Evolutionary conservation across 345 rosid genomes (phyloP).

Genomic region (Nasturtium officinale): DNA sequence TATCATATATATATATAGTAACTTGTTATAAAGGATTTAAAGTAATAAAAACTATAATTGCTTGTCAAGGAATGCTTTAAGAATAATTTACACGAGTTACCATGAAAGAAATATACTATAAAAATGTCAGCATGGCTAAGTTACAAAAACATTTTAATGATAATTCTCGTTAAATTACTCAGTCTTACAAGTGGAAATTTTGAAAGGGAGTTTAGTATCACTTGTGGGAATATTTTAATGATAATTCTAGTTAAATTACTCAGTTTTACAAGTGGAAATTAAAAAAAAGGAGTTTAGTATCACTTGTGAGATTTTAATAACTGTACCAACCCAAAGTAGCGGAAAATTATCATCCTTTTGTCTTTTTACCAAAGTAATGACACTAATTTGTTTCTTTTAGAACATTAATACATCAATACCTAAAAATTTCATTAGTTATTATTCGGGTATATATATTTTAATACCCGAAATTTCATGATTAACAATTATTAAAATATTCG

Average conservation of each 20-base stretch:
- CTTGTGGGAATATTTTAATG: background rate
- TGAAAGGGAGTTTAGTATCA: no score
- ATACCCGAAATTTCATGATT: no score
- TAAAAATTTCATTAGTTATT: no score
- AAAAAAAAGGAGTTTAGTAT: background rate
- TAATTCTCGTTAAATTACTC: background rate
- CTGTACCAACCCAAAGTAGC: background rate
- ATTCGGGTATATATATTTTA: background rate
- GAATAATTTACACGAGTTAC: background rate
- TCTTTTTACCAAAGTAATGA: background rate
- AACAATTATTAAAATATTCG: no score
- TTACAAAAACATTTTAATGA: background rate
- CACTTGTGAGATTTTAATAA: conserved; percentile 17
- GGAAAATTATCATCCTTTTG: background rate
- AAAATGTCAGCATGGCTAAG: background rate
- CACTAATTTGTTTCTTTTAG: background rate
- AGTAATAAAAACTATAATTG: conserved; percentile 4
- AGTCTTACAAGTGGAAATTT: conserved; percentile 10
- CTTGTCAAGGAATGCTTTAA: conserved; percentile 9
- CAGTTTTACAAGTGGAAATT: conserved; percentile 4
- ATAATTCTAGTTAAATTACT: background rate
- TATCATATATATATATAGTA: conserved; percentile 14
- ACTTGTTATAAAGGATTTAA: conserved; percentile 12
- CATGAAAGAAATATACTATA: conserved; percentile 1
- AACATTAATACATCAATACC: background rate